Evolutionary conservation across 805 yeast genomes (phyloP).

Genomic region (Wickerhamomyces hampshirensis): DNA sequence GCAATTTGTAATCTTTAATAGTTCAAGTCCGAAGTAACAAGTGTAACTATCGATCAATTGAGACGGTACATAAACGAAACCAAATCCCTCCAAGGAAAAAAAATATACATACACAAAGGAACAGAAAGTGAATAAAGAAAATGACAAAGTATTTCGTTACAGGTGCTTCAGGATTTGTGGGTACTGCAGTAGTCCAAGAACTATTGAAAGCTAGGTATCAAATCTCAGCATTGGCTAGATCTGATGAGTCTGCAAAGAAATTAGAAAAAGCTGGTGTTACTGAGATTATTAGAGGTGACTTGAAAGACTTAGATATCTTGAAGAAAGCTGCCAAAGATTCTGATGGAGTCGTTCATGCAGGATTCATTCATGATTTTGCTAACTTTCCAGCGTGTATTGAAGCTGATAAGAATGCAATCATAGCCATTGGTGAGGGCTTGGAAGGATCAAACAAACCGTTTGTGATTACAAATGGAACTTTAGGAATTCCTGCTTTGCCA

Average conservation of each 20-base stretch:
- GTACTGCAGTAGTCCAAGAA: slow-evolving; percentile 21
- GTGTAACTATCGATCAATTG: too few relatives aligned
- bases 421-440: slow-evolving; percentile 26
- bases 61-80: too few relatives aligned
- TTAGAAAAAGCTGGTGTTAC: slow-evolving; percentile 23
- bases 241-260: slow-evolving; percentile 27
- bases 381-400: slow-evolving; percentile 14
- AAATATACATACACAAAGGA: too few relatives aligned
- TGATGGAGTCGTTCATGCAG: slow-evolving; percentile 36
- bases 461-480: slow-evolving; percentile 24
- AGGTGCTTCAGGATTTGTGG: slow-evolving; percentile 34
- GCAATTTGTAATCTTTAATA: too few relatives aligned
- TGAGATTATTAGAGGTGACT: slow-evolving; percentile 25
- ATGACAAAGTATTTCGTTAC: slow-evolving; percentile 31
- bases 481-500: slow-evolving; percentile 5
- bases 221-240: slow-evolving; percentile 32
- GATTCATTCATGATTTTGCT: slow-evolving; percentile 29
- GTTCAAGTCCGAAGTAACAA: too few relatives aligned
- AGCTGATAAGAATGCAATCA: slow-evolving; percentile 26
- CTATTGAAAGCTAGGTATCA: slow-evolving; percentile 23
- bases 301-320: slow-evolving; percentile 27
- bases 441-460: slow-evolving; percentile 28
- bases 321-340: slow-evolving; percentile 24
- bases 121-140: too few relatives aligned
- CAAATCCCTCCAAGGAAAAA: too few relatives aligned